Evolutionary conservation across 83 land plant species (phyloP), one percentile per base, ranked within the genome.

Genomic region (Picea engelmannii): DNA sequence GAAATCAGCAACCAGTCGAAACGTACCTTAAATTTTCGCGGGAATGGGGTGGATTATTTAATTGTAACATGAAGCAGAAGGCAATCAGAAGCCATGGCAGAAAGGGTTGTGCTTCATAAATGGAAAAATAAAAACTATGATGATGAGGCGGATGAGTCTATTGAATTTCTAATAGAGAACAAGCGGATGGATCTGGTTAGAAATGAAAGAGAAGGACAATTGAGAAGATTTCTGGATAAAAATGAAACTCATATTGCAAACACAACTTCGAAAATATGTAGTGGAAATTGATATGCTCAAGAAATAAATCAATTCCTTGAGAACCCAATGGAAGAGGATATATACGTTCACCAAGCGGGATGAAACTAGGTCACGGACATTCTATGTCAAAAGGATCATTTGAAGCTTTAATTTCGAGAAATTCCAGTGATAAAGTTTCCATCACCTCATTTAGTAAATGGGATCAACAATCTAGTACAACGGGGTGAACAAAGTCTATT

Each of bases 331-430:
- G 24, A 85, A 80, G 80, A 89, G 77, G 77, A 49, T 10, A 49
- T 23, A 59, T 11, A 11, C 1, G 25, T 73, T 88, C 92, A 5
- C 88, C 89, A 27, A 68, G 82, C 79, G 68, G 86, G 71, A 73
- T 62, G 13, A 85, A 86, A 63, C 65, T 74, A 62, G 81, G 80
- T 16, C 82, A 79, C 17, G 81, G 86, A 42, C 62, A 61, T 61
- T 83, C 85, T 31, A 83, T 80, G 17, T 60, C 93, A 55, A 93
- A 82, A 82, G 95, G 92, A 47, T 96, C 99, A 31, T 81, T 95
- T 68, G 99, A 98, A 83, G 81, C 90, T 23, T 47, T 94, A 20
- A 91, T 93, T 88, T 81, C 88, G 38, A 88, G 99, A 70, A 93
- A 98, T 73, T 90, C 90, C 17, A 88, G 95, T 55, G 95, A 98